Base-by-base conservation (phyloP, 2,329 filamentous ascomycete species). In the Cordyceps cateniannulata region DNA sequence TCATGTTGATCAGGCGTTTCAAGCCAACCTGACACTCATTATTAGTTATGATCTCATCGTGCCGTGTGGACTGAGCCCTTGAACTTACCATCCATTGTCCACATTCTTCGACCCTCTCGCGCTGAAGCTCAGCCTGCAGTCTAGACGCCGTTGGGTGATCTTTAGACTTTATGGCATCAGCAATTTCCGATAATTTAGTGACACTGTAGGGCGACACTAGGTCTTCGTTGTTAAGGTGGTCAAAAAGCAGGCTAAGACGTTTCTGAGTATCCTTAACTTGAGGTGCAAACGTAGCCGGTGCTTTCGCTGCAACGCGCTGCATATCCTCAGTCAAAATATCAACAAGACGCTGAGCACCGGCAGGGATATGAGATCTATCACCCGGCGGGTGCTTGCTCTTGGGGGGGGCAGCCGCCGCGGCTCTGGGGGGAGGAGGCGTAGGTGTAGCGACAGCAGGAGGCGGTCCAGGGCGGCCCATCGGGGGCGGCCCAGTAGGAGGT, bases 221-320 rank as follows among this genome's bases (percentile, higher is more conserved):
- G 69, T 98, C 93, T 70, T 93, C 89, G 66, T 98, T 98, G 81
- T 98, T 99, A 51, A 99, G 81, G 73, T 97, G 92, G 71, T 99
- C 93, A 72, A 97, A 98, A n/a, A 99, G 79, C 54, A 97, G 87
- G 68, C 90, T 90, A 62, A 99, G 82, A 29, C 95, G 87, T 77
- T 96, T 96, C 72, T 96, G 91, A 2, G 93, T 95, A 72, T 98
- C 95, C 68, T 91, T 90, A 22, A 99, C 92, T 72, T 98, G 93
- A 16, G 87, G 83, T 64, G 90, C 88, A 77, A 95, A 97, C 18
- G 88, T 87, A n/a, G 88, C 80, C 20, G 95, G 95, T 0, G 95
- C 95, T 66, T 91, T 89, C 35, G 86, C 78, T 62, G 93, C 93
- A 60, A 99, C 90, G 38, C 92, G 89, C 68, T 93, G 87, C 85